A percentile compares a stretch with the other conserved stretches of the same genome.
phyloP scores from a whole-genome alignment of 345 rosid species.

The Pugionium dolabratum region DNA sequence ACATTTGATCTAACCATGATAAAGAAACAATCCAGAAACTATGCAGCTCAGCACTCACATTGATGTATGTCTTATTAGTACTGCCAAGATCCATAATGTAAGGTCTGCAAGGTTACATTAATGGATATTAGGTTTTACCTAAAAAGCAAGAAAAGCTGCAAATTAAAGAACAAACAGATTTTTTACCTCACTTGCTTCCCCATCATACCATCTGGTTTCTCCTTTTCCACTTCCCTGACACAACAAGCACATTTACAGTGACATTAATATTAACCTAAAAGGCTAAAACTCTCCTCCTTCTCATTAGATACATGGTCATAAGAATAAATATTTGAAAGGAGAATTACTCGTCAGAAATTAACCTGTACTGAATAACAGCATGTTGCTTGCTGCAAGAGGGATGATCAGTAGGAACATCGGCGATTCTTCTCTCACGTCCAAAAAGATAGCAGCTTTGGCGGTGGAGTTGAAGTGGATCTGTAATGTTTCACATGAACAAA shows the following conservation, averaged over 20 bases:
- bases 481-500: conserved; percentile 26
- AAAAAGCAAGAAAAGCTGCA: background rate
- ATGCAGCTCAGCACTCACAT: conserved; percentile 54
- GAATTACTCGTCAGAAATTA: conserved; percentile 32
- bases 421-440: conserved; percentile 92
- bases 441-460: conserved; percentile 96
- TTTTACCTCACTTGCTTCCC: conserved; percentile 68
- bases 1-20: conserved; percentile 13
- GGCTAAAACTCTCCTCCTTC: background rate
- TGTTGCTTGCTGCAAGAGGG: conserved; percentile 99
- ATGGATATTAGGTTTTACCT: conserved; percentile 20
- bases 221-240: conserved; percentile 75
- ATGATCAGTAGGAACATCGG: conserved; percentile 94
- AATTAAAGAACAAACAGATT: conserved; percentile 1
- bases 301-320: background rate
- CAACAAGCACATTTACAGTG: conserved; percentile 26
- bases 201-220: conserved; percentile 69
- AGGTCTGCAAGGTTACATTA: conserved; percentile 56
- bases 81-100: conserved; percentile 98
- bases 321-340: conserved; percentile 2
- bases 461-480: conserved; percentile 95
- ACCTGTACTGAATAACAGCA: conserved; percentile 93
- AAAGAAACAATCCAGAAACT: conserved; percentile 9
- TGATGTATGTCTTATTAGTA: conserved; percentile 86
- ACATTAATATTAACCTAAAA: conserved; percentile 20